Evolutionary conservation across 163 green algal genomes (phyloP), one percentile per base, ranked within the genome.

Genomic region (Picocystis sp.): DNA sequence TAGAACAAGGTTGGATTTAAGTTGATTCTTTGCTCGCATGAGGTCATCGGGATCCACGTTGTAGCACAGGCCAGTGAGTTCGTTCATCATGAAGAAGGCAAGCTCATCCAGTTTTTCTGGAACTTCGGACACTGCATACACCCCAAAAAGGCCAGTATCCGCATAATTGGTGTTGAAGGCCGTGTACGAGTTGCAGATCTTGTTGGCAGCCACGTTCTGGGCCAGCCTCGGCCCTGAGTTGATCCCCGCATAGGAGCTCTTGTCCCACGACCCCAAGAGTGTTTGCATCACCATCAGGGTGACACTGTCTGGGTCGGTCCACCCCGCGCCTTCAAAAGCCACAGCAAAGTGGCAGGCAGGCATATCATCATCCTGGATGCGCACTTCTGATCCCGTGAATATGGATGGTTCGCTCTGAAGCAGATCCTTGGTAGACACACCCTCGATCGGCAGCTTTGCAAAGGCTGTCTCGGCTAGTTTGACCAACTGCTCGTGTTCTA

Each of bases 151-250:
- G 9, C 90, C 87, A 2, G 86, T 83, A 76, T 99, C 91, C 33
- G 88, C 80, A 74, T 99, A 99, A 78, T 93, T 93, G 52, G 89
- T 97, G 83, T 96, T 97, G 81, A 99, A 99, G 21, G 91, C 83
- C 75, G 92, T 96, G 76, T 81, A 92, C 41, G 70, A 80, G 53
- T 94, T 75, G 5, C 73, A 78, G 57, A 97, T 66, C 19, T 66
- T 65, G 67, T 96, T 92, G 25, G 69, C 54, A 1, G 86, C 78
- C 15, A 97, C 60, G 13, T 66, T 70, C 72, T 94, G 82, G 2
- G 82, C 82, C 34, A 99, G 68, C 50, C 67, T 60, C 55, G 74
- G 90, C 59, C 64, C 71, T 34, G 60, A 52, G 65, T 81, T 66
- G 66, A 64, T 35, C 47, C 45, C 33, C 1, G 67, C 70, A 2